Evolutionary conservation across 441 rosid genomes (phyloP), one percentile per base, ranked within the genome.

Genomic region (Croton setiger): DNA sequence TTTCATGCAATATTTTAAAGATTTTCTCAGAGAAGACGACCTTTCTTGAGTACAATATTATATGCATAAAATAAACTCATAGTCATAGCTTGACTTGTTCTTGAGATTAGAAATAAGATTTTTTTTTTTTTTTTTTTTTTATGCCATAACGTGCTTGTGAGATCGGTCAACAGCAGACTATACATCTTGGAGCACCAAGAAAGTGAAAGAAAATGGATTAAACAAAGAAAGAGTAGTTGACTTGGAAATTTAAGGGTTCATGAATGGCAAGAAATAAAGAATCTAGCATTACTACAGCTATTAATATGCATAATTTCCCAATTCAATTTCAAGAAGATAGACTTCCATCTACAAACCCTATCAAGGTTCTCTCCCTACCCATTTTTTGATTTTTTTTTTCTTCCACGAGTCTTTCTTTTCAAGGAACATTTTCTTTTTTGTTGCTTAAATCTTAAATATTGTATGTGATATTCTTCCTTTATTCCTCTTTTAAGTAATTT

Each of bases 251-350:
- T 44, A 3, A 14, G 0, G 0, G 18, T 60, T 27, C 31, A 18
- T 44, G 60, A 17, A 11, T 67, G 72, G 67, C 67, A 47, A 61
- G 51, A 67, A 14, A 45, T 64, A 74, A 69, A 67, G 68, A 63
- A 60, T 66, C 48, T 13, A 36, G 36, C 2, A n/a, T 3, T 51
- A 18, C 14, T 27, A 2, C 57, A 10, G 60, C 63, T 60, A 44
- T 17, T 51, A 70, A 55, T 52, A 43, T 52, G 72, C 85, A 78
- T 62, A 74, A 62, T 72, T 64, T 69, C 71, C 76, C 47, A 41
- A 37, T 73, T 76, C 37, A 74, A 63, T 64, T 62, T 72, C 86
- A 72, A 74, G 67, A 67, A 70, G 72, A 68, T 64, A 72, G 73
- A 71, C 39, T 71, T 72, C 64, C 74, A 54, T 51, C 80, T 41